Base-by-base conservation (phyloP, 140 eudicot species). In the Oenanthe javanica region DNA sequence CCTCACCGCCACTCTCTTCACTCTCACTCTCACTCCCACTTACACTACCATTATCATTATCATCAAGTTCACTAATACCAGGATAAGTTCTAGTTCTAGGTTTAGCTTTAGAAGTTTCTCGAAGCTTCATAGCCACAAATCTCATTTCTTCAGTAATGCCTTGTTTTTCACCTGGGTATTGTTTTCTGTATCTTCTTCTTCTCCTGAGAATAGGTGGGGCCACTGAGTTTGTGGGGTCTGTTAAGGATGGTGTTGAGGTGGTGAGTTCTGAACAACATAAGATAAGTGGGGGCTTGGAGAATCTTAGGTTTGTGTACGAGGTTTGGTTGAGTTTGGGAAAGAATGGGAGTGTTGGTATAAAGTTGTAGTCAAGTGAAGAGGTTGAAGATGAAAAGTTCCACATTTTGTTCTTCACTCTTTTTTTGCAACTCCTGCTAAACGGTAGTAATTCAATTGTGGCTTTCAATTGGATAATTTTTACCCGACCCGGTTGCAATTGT, bases 71-170 rank as follows among this genome's bases (percentile, higher is more conserved):
- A 79, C 78, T 49, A 49, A 46, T 51, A 50, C 63, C 52, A 48
- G 63, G 55, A 48, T 46, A 47, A 51, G 61, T 75, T 19, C 74
- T 66, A n/a, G 16, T 21, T n/a, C 61, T 36, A 27, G 13, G 82
- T 50, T 36, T 85, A 80, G 13, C 72, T 72, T 84, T 84, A 70
- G 73, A 75, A 76, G 23, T 80, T 57, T 89, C 90, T 18, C 94
- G 88, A n/a, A 95, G 89, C 72, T 79, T 89, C 97, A 95, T 95
- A 0, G 97, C 99, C 19, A 95, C 96, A 64, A 95, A 95, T 78
- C 99, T 87, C 99, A 95, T 88, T 82, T 95, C 99, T 85, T 91
- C 99, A 13, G 92, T 85, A 55, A 94, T 94, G 4, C 98, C 99
- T 59, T 87, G 54, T 36, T 81, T 81, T 82, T 95, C 97, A 1